Conservation (phyloP, 805 yeast genomes). For the Metschnikowia bowlesiae region DNA sequence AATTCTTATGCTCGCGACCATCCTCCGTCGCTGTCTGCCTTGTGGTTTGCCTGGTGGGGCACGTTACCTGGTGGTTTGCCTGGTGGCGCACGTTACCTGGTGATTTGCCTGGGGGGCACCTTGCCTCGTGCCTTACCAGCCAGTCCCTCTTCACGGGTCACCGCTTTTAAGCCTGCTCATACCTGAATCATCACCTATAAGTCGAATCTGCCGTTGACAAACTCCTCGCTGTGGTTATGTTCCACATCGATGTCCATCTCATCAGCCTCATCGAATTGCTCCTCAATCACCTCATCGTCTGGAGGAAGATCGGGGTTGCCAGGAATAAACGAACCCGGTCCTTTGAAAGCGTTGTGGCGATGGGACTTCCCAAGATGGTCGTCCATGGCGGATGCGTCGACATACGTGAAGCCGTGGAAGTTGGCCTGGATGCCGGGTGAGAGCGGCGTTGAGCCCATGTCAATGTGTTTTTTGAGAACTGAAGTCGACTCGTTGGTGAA, state of each 20-base stretch:
- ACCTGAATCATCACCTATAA: slow-evolving; percentile 33
- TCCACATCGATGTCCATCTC: slow-evolving; percentile 48
- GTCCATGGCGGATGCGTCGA: slow-evolving; percentile 88
- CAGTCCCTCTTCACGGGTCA: no score
- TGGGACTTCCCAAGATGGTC: slow-evolving; percentile 59
- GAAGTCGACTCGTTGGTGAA: slow-evolving; percentile 91
- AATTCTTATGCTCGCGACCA: neutral
- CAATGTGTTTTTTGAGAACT: slow-evolving; percentile 63
- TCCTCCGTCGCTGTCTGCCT: no score
- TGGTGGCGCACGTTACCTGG: no score
- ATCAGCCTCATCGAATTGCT: slow-evolving; percentile 45
- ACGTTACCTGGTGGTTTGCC: no score
- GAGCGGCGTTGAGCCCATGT: slow-evolving; percentile 70
- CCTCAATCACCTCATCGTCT: slow-evolving; percentile 77
- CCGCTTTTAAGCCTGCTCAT: no score
- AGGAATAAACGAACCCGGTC: slow-evolving; percentile 69
- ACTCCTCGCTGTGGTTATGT: slow-evolving; percentile 69
- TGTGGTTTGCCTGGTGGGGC: no score
- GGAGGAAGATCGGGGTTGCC: slow-evolving; percentile 79
- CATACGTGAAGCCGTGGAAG: slow-evolving; percentile 95
- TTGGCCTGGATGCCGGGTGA: slow-evolving; percentile 95
- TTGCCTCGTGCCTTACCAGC: no score
- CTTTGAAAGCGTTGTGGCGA: slow-evolving; percentile 33
- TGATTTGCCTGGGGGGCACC: no score
- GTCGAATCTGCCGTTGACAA: slow-evolving; percentile 87